phyloP scores from a whole-genome alignment of 208 protist species.

The Crithidia fasciculata region DNA sequence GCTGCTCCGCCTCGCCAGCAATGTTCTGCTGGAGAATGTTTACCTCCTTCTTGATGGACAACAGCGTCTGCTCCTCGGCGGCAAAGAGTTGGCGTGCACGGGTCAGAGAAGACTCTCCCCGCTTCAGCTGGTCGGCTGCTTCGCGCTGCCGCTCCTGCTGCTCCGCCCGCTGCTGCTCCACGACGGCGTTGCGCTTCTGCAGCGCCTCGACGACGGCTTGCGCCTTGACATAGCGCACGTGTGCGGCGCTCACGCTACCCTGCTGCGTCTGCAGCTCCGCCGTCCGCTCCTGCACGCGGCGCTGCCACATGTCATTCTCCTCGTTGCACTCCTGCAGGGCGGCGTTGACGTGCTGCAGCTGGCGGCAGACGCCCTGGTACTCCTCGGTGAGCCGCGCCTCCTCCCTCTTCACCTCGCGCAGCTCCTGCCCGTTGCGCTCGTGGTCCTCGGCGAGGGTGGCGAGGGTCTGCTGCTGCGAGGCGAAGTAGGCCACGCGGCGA shows the following conservation, averaged over 20 bases:
- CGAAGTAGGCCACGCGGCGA: slow-evolving; percentile 33
- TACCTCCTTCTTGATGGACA: slow-evolving; percentile 54
- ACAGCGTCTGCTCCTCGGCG: slow-evolving; percentile 45
- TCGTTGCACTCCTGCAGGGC: slow-evolving; percentile 92
- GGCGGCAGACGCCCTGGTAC: slow-evolving; percentile 78
- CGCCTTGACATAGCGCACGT: slow-evolving; percentile 55
- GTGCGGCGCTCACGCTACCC: slow-evolving; percentile 42
- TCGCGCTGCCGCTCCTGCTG: slow-evolving; percentile 66
- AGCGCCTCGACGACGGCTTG: slow-evolving; percentile 74
- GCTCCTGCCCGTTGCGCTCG: slow-evolving; percentile 49
- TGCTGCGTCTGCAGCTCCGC: slow-evolving; percentile 75
- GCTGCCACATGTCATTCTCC: slow-evolving; percentile 79
- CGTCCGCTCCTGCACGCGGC: slow-evolving; percentile 57
- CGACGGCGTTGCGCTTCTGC: slow-evolving; percentile 66
- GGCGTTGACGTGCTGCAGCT: slow-evolving; percentile 80
- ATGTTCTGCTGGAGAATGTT: slow-evolving; percentile 84
- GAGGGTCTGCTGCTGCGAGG: slow-evolving; percentile 52
- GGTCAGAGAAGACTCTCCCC: slow-evolving; percentile 65
- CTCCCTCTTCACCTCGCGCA: slow-evolving; percentile 43
- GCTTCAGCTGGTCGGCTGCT: slow-evolving; percentile 42
- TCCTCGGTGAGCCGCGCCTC: slow-evolving; percentile 73
- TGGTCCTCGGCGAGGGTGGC: slow-evolving; percentile 69
- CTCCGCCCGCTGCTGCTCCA: slow-evolving; percentile 51
- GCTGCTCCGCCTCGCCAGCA: slow-evolving; percentile 50
- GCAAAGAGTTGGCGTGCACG: slow-evolving; percentile 38